A percentile compares a stretch with the other conserved stretches of the same genome.
These are phyloP conservation scores for Volvariella volvacea DNA, from an alignment of 1,284 basidiomycete species.

Conservation along the genomic window DNA sequence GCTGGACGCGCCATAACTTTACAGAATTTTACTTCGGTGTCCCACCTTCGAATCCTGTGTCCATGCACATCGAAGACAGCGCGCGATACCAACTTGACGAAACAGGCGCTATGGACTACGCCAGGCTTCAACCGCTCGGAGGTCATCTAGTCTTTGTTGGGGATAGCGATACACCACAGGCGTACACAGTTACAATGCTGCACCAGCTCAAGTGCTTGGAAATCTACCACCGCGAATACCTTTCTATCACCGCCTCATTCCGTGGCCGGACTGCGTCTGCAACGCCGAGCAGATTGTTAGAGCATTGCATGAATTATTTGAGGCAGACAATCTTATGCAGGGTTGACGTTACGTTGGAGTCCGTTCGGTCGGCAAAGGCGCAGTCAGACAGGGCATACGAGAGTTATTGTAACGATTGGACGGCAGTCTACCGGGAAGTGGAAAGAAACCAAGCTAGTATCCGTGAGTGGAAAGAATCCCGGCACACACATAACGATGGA, in stretches of 20 bases:
- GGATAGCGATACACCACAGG: neutral
- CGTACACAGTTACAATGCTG: neutral
- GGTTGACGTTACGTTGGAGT: neutral
- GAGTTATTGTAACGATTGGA: neutral
- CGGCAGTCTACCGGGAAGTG: neutral
- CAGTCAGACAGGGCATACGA: neutral
- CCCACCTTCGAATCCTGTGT: neutral
- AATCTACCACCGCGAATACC: conserved; percentile 1
- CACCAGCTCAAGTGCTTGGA: conserved; percentile 1
- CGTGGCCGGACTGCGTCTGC: too few species aligned
- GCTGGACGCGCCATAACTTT: too few species aligned
- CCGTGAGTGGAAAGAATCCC: too few species aligned
- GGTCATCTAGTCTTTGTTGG: neutral
- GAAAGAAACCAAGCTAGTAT: neutral
- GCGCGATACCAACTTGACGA: conserved; percentile 1
- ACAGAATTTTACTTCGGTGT: too few species aligned
- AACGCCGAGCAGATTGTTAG: neutral
- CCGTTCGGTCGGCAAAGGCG: neutral
- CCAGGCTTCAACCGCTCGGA: neutral
- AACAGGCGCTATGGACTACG: neutral
- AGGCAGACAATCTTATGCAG: neutral
- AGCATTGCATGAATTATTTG: neutral
- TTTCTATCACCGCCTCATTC: too few species aligned
- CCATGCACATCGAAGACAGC: neutral
- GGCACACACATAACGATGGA: too few species aligned